Evolutionary conservation across 225 moss, liverwort and hornwort species (phyloP), one percentile per base, ranked within the genome.

Genomic region (Bryum argenteum): DNA sequence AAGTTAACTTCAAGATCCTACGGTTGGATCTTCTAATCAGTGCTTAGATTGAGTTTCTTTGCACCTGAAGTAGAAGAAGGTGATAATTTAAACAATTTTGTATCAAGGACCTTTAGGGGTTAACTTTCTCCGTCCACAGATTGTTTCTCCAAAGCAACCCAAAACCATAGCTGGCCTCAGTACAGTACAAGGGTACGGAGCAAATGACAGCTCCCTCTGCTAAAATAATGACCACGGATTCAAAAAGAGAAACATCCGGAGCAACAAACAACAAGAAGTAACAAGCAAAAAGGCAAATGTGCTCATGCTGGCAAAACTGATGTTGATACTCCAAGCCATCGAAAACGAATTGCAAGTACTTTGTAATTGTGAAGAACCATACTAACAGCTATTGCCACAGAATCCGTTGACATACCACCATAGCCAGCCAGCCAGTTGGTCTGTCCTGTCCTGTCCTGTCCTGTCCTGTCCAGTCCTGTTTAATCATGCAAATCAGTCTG

Each of bases 401-500:
- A 55, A 48, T 67, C 52, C 3, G 8, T 72, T 62, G 50, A 66
- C 48, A 50, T 54, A 61, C 41, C 63, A 44, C 19, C n/a, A 24
- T 58, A n/a, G 58, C 44, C 73, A 69, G 38, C 12, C n/a, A n/a
- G n/a, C n/a, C n/a, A n/a, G n/a, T n/a, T n/a, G n/a, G n/a, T n/a
- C n/a, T 58, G 37, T 54, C 47, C 20, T 38, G 14, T 40, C 60
- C 9, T 43, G 54, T 40, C 62, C 22, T 56, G 56, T 40, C n/a
- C n/a, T 58, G 37, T 54, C 47, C 20, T 38, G 14, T 40, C 60
- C 9, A 42, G 54, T 40, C 62, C 22, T 56, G 56, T 40, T 71
- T 33, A 55, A 18, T 57, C 63, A 76, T 72, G 52, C 72, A 51
- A 48, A 73, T 56, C 42, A 43, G 26, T 39, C 33, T 69, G 69